Base-by-base conservation (phyloP, 2,329 filamentous ascomycete species). In the Cercospora citrullina region DNA sequence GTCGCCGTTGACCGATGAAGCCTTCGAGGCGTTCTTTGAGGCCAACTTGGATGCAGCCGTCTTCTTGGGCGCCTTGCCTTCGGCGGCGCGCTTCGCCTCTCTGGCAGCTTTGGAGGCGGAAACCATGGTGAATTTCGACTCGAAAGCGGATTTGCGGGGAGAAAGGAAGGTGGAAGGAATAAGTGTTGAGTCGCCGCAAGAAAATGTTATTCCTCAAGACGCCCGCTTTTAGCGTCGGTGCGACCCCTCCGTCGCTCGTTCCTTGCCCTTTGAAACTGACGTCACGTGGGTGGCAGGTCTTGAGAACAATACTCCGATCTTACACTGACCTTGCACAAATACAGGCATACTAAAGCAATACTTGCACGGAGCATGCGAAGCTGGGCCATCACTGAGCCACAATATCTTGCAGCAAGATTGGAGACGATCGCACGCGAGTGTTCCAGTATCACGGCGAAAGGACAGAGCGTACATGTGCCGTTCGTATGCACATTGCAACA, bases 41-140 rank as follows among this genome's bases (percentile, higher is more conserved):
- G 85, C 85, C 69, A 85, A 83, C 82, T 91, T 91, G 78, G 91
- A 91, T 75, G 90, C 87, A 72, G 89, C 87, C 23, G 90, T 90
- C 87, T 94, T 87, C 77, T 91, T 87, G 84, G 92, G 90, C 75
- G 90, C 88, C 78, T 87, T 87, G 80, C 90, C 91, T 60, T 91
- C 85, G 67, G 86, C 86, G 77, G 81, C 87, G 79, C 86, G 86
- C 84, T 90, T 90, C 74, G 88, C 88, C 80, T 89, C 79, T 78
- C 88, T 87, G 78, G 88, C 88, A 75, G 87, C 88, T 81, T 90
- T 90, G 69, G 87, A 90, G 77, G 88, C 87, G 77, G 88, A 90
- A 73, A 90, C 87, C 88, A 90, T 90, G 73, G 71, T 83, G 62
- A 62, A 45, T 62, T 62, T 28, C 60, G 36, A 51, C 60, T 62